A percentile compares a stretch with the other conserved stretches of the same genome.
Evolutionary conservation across 73 alveolate genomes (phyloP).

Genomic region (Paramecium pentaurelia): DNA sequence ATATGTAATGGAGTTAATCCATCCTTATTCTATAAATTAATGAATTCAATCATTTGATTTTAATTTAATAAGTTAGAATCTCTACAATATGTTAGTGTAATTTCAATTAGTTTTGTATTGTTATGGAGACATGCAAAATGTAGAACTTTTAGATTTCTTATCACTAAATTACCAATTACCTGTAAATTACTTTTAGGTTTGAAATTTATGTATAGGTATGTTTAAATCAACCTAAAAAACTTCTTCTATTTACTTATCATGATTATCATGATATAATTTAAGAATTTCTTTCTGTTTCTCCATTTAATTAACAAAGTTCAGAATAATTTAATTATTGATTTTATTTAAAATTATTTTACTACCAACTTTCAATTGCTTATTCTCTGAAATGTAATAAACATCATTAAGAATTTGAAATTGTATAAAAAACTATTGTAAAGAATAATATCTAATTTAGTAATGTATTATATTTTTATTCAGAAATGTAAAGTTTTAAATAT

Average conservation of each 20-base stretch:
- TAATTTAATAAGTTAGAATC: neutral
- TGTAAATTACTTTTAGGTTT: neutral
- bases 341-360: neutral
- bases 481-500: neutral
- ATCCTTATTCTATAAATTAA: slow-evolving; percentile 28
- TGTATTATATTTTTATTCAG: neutral
- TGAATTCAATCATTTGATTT: neutral
- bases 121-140: slow-evolving; percentile 37
- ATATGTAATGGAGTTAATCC: slow-evolving; percentile 38
- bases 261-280: neutral
- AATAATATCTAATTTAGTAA: no score
- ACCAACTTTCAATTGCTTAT: neutral
- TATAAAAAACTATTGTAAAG: no score
- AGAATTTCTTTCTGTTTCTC: neutral
- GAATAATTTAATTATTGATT: neutral
- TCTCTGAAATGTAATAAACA: neutral
- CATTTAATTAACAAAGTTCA: neutral
- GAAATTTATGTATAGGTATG: neutral
- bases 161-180: slow-evolving; percentile 4
- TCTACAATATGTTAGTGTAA: neutral
- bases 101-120: neutral
- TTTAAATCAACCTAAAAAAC: neutral
- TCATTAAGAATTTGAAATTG: neutral
- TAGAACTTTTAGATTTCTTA: neutral
- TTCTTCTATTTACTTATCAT: neutral